Conservation (phyloP, 2,329 filamentous ascomycete genomes). For the Hypoxylon sp. region DNA sequence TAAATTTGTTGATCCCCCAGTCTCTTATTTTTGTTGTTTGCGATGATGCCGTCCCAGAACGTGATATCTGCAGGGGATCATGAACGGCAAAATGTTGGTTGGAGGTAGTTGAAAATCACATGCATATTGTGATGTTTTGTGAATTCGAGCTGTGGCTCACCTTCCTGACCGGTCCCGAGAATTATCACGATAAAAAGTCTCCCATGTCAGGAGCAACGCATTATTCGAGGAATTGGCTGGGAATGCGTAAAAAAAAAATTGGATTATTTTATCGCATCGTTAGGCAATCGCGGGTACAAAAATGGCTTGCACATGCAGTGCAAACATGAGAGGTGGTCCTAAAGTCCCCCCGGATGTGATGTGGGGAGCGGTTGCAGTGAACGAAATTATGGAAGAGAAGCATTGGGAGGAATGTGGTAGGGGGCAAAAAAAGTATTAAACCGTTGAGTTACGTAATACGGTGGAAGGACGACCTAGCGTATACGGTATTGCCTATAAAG, state of each 20-base stretch:
- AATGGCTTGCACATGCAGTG: slow-evolving; percentile 20
- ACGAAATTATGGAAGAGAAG: slow-evolving; percentile 36
- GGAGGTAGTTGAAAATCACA: slow-evolving; percentile 30
- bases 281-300: slow-evolving; percentile 26
- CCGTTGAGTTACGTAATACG: slow-evolving; percentile 22
- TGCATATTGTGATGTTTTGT: slow-evolving; percentile 34
- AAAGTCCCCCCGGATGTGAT: slow-evolving; percentile 35
- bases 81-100: slow-evolving; percentile 11
- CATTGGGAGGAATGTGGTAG: slow-evolving; percentile 4
- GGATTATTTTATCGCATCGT: slow-evolving; percentile 22
- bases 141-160: slow-evolving; percentile 52
- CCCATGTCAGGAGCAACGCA: slow-evolving; percentile 17
- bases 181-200: slow-evolving; percentile 21
- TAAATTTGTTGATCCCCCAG: slow-evolving; percentile 44
- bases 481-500: too few species aligned
- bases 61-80: slow-evolving; percentile 16
- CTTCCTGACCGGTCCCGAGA: slow-evolving; percentile 48
- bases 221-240: slow-evolving; percentile 9
- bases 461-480: too few species aligned
- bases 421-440: slow-evolving; percentile 13
- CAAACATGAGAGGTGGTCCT: slow-evolving; percentile 27
- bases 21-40: slow-evolving; percentile 52
- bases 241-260: slow-evolving; percentile 13
- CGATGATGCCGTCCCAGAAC: slow-evolving; percentile 17
- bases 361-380: slow-evolving; percentile 39